These are phyloP conservation scores for Ogataea zsoltii DNA, from an alignment of 805 yeast species.

Conservation along the genomic window DNA sequence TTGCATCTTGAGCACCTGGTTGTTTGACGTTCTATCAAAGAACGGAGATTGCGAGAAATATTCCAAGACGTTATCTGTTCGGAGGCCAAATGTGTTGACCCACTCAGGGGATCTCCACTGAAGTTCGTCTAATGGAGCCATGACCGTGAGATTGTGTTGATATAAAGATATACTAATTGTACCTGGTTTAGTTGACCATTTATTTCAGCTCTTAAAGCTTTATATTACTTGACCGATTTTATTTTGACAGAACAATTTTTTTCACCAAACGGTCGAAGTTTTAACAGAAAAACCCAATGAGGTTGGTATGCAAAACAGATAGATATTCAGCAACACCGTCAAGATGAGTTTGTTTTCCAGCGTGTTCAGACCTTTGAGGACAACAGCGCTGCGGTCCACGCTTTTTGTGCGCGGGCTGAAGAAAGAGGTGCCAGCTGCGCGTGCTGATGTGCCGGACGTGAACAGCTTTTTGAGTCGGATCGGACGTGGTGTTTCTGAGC, in stretches of 20 bases:
- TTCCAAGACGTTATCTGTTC: slow-evolving; percentile 88
- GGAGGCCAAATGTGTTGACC: slow-evolving; percentile 85
- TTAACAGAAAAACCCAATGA: too few relatives aligned
- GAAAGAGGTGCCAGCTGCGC: slow-evolving; percentile 46
- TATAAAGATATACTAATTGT: too few relatives aligned
- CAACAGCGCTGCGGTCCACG: slow-evolving; percentile 49
- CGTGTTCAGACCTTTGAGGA: neutral
- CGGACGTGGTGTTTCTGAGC: slow-evolving; percentile 74
- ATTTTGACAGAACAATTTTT: slow-evolving; percentile 1
- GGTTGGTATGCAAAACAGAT: too few relatives aligned
- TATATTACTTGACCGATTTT: too few relatives aligned
- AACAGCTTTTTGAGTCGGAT: slow-evolving; percentile 70
- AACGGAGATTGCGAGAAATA: slow-evolving; percentile 94
- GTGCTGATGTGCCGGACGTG: slow-evolving; percentile 63
- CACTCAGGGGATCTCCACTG: slow-evolving; percentile 99
- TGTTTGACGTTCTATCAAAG: slow-evolving; percentile 90
- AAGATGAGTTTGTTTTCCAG: slow-evolving; percentile 2
- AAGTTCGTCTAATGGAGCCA: slow-evolving; percentile 67
- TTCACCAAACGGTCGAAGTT: neutral
- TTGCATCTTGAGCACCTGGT: slow-evolving; percentile 95
- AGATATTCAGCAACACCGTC: too few relatives aligned
- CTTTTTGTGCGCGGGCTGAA: too few relatives aligned
- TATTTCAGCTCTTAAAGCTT: too few relatives aligned
- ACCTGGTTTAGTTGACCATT: too few relatives aligned
- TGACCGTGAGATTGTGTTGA: too few relatives aligned